These are phyloP conservation scores for Serendipita sp. DNA, from an alignment of 768 basidiomycete genomes.

Conservation along the genomic window DNA sequence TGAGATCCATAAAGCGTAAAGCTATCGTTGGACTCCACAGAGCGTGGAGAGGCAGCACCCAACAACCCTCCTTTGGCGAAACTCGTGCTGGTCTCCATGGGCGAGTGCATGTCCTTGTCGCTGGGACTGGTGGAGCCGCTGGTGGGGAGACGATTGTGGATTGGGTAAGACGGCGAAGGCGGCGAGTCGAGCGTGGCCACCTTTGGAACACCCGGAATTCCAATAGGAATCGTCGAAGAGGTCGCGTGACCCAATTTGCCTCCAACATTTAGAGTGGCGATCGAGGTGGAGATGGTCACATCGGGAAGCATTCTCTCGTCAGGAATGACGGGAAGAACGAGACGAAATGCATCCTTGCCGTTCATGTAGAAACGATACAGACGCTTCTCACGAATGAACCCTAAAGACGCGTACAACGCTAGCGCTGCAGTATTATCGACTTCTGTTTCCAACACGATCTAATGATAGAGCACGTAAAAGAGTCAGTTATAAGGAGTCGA, in stretches of 20 bases:
- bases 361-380: conserved; percentile 92
- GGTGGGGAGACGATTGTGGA: background rate
- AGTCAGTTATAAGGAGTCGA: conserved; percentile 1
- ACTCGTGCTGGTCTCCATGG: background rate
- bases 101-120: background rate
- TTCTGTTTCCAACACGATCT: conserved; percentile 95
- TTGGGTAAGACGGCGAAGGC: background rate
- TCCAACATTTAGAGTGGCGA: no score
- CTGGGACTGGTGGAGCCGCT: background rate
- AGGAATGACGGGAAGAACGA: conserved; percentile 45
- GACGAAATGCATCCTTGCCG: conserved; percentile 85
- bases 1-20: background rate
- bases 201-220: background rate
- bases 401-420: conserved; percentile 76
- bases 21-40: background rate
- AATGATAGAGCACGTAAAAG: background rate
- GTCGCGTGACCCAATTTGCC: no score
- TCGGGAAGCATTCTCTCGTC: background rate
- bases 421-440: conserved; percentile 81
- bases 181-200: background rate
- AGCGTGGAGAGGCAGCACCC: background rate
- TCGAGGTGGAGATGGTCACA: no score
- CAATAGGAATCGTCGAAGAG: no score
- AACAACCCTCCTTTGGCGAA: background rate
- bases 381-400: conserved; percentile 91